Percentiles rank a stretch among this genome's conserved stretches.
phyloP scores from a whole-genome alignment of 2,329 filamentous ascomycete species.

The Diaporthe velutina region DNA sequence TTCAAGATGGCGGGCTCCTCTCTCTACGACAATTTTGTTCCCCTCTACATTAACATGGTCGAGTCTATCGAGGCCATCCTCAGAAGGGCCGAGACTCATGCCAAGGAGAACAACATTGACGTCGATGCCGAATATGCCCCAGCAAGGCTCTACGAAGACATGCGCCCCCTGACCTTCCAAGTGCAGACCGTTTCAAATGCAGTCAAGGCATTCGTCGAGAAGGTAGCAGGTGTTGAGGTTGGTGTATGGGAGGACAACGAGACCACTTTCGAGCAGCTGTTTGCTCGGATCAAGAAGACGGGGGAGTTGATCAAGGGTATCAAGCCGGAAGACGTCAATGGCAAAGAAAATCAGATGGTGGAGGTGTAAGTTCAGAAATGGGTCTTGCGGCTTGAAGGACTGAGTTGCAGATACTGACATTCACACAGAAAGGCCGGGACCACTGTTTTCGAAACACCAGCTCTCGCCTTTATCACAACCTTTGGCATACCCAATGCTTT shows the following conservation, averaged over 20 bases:
- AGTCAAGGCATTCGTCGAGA: slow-evolving; percentile 46
- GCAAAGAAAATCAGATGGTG: slow-evolving; percentile 43
- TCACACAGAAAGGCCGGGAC: neutral
- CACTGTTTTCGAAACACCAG: slow-evolving; percentile 36
- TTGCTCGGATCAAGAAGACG: slow-evolving; percentile 47
- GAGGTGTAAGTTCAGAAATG: slow-evolving; percentile 44
- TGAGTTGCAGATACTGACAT: neutral
- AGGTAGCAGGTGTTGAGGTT: slow-evolving; percentile 44
- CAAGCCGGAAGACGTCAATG: slow-evolving; percentile 44
- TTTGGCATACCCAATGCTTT: slow-evolving; percentile 70
- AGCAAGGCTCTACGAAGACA: slow-evolving; percentile 49
- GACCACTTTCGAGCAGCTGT: slow-evolving; percentile 50
- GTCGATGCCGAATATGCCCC: slow-evolving; percentile 43
- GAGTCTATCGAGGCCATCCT: slow-evolving; percentile 47
- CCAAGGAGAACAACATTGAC: slow-evolving; percentile 45
- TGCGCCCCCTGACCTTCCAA: slow-evolving; percentile 53
- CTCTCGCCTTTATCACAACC: slow-evolving; percentile 55
- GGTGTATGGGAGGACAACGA: slow-evolving; percentile 47
- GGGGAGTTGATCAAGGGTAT: slow-evolving; percentile 47
- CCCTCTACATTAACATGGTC: slow-evolving; percentile 45
- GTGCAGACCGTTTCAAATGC: slow-evolving; percentile 49
- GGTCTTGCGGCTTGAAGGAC: fast-evolving
- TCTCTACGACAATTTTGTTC: slow-evolving; percentile 48
- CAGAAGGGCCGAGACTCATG: slow-evolving; percentile 47
- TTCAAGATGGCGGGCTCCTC: slow-evolving; percentile 46